Percentiles rank a stretch among this genome's conserved stretches.
Conservation (phyloP, 2,329 filamentous ascomycete genomes). For the Cladosporium sp. region DNA sequence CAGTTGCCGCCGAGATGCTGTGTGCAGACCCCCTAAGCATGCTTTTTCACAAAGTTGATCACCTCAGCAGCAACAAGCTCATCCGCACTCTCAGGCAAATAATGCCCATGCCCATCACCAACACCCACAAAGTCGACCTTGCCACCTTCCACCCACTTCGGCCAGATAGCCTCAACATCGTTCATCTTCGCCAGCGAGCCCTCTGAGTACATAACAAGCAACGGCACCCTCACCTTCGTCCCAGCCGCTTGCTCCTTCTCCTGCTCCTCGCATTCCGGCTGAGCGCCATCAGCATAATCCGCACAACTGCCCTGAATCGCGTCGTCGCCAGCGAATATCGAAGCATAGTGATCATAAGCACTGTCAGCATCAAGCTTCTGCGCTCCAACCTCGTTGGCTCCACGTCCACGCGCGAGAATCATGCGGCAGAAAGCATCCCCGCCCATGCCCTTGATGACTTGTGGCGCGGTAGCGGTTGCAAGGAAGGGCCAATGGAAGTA, state of each 20-base stretch:
- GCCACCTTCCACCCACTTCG: conserved; percentile 39
- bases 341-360: conserved; percentile 42
- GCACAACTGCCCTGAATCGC: conserved; percentile 43
- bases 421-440: conserved; percentile 36
- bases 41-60: not conserved
- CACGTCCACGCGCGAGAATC: conserved; percentile 30
- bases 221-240: conserved; percentile 40
- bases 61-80: conserved; percentile 31
- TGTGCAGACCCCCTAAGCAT: not conserved
- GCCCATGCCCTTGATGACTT: conserved; percentile 42
- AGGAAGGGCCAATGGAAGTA: conserved; percentile 53
- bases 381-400: conserved; percentile 28
- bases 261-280: conserved; percentile 42
- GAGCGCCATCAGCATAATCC: conserved; percentile 45
- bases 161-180: conserved; percentile 43
- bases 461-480: conserved; percentile 42
- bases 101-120: conserved; percentile 41
- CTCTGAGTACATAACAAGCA: conserved; percentile 43
- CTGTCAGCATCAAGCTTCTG: conserved; percentile 30
- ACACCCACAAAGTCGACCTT: conserved; percentile 31
- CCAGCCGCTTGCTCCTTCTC: conserved; percentile 42
- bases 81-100: conserved; percentile 44
- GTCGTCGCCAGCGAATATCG: conserved; percentile 40
- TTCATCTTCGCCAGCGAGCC: conserved; percentile 40
- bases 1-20: no score